Evolutionary conservation across 2,329 filamentous ascomycete genomes (phyloP).

Genomic region (Aspergillus tamarii): DNA sequence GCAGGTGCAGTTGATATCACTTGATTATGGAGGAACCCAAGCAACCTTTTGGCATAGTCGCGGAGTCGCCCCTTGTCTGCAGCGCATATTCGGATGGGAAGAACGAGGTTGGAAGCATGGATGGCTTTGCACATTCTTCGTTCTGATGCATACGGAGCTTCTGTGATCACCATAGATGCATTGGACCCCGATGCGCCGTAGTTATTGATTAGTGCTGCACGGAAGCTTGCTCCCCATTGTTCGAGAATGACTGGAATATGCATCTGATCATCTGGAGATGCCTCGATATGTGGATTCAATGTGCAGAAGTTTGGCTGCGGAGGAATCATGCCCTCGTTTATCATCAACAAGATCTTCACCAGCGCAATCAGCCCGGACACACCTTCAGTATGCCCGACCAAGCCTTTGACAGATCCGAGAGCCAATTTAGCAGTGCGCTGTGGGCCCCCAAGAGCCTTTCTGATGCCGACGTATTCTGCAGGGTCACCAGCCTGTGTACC

Average conservation of each 20-base stretch:
- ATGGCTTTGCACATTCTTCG: conserved; percentile 15
- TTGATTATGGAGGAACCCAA: conserved; percentile 5
- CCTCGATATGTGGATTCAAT: conserved; percentile 27
- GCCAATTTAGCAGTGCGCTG: conserved; percentile 16
- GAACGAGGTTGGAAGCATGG: not conserved
- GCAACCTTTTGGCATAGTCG: conserved; percentile 11
- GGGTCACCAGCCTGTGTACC: conserved; percentile 38
- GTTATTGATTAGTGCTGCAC: conserved; percentile 32
- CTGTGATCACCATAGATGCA: conserved; percentile 31
- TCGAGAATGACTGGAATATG: conserved; percentile 15
- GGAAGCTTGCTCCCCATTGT: conserved; percentile 21
- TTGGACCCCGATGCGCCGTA: conserved; percentile 35
- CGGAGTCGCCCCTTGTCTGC: conserved; percentile 16
- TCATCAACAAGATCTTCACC: conserved; percentile 36
- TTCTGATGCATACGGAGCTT: conserved; percentile 9
- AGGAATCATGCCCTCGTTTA: conserved; percentile 30
- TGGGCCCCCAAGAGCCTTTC: conserved; percentile 23
- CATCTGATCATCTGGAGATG: conserved; percentile 19
- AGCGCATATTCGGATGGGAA: conserved; percentile 22
- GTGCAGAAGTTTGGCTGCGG: conserved; percentile 29
- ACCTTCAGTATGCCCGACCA: conserved; percentile 39
- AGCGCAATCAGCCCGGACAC: conserved; percentile 37
- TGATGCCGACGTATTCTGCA: conserved; percentile 31
- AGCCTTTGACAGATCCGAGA: conserved; percentile 38
- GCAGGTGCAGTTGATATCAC: not conserved